Evolutionary conservation across 768 basidiomycete species (phyloP).

Genomic region (Kwoniella heveanensis): DNA sequence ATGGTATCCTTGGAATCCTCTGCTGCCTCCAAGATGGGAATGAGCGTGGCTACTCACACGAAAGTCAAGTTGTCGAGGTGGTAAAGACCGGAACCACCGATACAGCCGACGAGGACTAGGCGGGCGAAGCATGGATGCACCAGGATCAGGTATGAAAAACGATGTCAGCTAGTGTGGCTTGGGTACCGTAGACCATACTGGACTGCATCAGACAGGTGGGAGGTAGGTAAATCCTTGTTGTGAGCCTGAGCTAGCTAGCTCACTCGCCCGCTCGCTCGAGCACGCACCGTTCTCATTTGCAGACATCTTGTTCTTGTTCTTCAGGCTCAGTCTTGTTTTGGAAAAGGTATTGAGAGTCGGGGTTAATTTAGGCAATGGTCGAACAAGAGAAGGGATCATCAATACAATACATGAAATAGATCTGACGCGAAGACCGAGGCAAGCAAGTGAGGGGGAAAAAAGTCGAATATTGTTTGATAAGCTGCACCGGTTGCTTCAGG

Average conservation of each 20-base stretch:
- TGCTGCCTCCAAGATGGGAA: too few relatives aligned
- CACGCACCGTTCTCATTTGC: slow-evolving; percentile 23
- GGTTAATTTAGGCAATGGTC: background rate
- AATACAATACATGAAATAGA: background rate
- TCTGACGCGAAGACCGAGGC: background rate
- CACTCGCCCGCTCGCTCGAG: background rate
- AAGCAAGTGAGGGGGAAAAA: too few relatives aligned
- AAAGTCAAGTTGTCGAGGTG: slow-evolving; percentile 86
- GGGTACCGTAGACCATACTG: too few relatives aligned
- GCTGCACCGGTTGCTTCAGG: too few relatives aligned
- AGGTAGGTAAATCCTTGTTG: too few relatives aligned
- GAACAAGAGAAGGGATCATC: slow-evolving; percentile 1
- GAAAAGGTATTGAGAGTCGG: background rate
- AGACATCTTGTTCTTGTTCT: slow-evolving; percentile 11
- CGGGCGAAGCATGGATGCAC: too few relatives aligned
- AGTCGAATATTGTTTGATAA: too few relatives aligned
- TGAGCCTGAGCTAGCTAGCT: background rate
- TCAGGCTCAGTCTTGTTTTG: slow-evolving; percentile 2
- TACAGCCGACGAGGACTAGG: slow-evolving; percentile 74
- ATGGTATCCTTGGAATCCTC: too few relatives aligned
- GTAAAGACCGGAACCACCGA: slow-evolving; percentile 90
- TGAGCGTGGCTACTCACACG: too few relatives aligned
- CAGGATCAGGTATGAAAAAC: too few relatives aligned
- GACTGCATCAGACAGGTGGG: too few relatives aligned
- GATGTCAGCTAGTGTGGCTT: too few relatives aligned